These are phyloP conservation scores for Hydnomerulius pinastri DNA, from an alignment of 768 basidiomycete genomes.

Conservation along the genomic window DNA sequence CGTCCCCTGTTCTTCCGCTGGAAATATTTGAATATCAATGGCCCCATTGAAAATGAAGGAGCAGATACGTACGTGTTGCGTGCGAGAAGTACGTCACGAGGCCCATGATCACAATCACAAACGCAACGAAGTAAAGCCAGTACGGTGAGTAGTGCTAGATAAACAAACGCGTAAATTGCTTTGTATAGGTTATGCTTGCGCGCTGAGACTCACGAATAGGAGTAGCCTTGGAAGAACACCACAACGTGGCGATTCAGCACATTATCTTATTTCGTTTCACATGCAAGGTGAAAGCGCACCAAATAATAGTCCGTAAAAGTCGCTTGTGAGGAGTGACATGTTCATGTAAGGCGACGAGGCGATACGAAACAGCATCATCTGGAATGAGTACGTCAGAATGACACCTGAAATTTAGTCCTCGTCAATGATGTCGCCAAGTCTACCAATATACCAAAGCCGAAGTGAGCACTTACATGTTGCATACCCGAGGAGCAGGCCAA, in stretches of 20 bases:
- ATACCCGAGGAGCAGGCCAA: constrained; percentile 47
- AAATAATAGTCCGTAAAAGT: constrained; percentile 80
- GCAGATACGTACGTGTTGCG: constrained; percentile 58
- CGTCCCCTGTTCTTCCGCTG: constrained; percentile 69
- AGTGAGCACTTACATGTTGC: constrained; percentile 27
- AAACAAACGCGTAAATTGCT: no score
- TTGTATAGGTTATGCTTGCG: no score
- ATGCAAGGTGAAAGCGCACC: constrained; percentile 27
- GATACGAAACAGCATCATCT: constrained; percentile 74
- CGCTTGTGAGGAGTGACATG: constrained; percentile 71
- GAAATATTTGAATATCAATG: constrained; percentile 1
- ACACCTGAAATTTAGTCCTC: constrained; percentile 45
- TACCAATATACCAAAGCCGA: not conserved
- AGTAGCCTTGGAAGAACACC: constrained; percentile 7
- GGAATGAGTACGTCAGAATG: constrained; percentile 78
- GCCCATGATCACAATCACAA: constrained; percentile 62
- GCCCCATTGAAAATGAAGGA: not conserved
- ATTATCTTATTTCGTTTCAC: no score
- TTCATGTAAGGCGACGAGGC: constrained; percentile 82
- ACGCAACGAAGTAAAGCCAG: constrained; percentile 83
- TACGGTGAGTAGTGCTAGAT: constrained; percentile 71
- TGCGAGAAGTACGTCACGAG: constrained; percentile 81
- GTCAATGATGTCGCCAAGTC: not conserved
- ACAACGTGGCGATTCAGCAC: no score
- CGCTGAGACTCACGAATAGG: constrained; percentile 5